Conservation (phyloP, 83 land plant species). For the Picea engelmannii region DNA sequence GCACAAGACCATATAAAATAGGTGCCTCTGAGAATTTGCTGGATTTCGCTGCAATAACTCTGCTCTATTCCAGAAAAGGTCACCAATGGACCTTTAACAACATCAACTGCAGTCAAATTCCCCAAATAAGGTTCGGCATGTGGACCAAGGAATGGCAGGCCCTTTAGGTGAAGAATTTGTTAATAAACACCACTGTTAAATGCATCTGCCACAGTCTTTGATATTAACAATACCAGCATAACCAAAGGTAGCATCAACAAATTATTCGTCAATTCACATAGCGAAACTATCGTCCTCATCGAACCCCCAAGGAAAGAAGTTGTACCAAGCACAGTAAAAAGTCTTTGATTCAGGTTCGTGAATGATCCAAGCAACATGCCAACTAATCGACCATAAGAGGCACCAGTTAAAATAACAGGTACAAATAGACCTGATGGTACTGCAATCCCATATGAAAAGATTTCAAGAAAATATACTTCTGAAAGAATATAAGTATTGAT, state of each 20-base stretch:
- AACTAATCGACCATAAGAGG: constrained; percentile 61
- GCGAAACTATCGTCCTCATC: constrained; percentile 77
- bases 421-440: constrained; percentile 77
- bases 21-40: no score
- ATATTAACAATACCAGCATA: constrained; percentile 66
- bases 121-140: no score
- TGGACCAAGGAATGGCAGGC: no score
- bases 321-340: constrained; percentile 68
- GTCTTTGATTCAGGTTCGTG: constrained; percentile 49
- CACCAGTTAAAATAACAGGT: constrained; percentile 68
- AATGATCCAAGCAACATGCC: constrained; percentile 45
- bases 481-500: constrained; percentile 53
- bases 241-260: constrained; percentile 62
- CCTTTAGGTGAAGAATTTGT: no score
- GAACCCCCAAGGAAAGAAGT: constrained; percentile 77
- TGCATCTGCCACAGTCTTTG: constrained; percentile 64
- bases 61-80: no score
- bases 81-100: no score
- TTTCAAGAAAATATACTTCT: constrained; percentile 43
- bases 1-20: no score
- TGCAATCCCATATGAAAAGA: constrained; percentile 69
- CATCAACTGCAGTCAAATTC: no score
- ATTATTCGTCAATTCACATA: constrained; percentile 72
- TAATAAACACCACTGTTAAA: no score
- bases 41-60: no score